phyloP scores from a whole-genome alignment of 2,329 filamentous ascomycete species.

The Nectriaceae sp. region DNA sequence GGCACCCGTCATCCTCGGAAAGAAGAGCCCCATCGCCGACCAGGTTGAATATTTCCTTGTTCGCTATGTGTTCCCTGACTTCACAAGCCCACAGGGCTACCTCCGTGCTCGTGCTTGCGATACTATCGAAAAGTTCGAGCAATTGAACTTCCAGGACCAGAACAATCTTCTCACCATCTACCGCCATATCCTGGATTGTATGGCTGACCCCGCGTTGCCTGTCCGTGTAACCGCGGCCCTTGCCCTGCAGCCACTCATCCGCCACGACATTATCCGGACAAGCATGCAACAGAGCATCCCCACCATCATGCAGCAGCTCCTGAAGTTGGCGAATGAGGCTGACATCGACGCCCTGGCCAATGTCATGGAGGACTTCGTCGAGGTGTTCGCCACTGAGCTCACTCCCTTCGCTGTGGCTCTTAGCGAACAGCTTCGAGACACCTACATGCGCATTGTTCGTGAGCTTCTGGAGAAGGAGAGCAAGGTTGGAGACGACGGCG shows the following conservation, averaged over 20 bases:
- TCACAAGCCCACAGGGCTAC: constrained; percentile 88
- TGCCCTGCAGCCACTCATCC: constrained; percentile 90
- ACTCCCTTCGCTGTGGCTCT: constrained; percentile 96
- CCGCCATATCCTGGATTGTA: constrained; percentile 92
- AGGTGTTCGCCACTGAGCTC: constrained; percentile 95
- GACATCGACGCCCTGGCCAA: constrained; percentile 97
- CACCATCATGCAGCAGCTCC: constrained; percentile 97
- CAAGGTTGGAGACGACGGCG: constrained; percentile 73
- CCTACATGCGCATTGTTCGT: constrained; percentile 89
- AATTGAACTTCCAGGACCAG: constrained; percentile 93
- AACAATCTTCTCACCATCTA: constrained; percentile 97
- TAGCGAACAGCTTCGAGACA: constrained; percentile 93
- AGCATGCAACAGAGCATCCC: constrained; percentile 98
- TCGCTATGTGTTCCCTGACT: constrained; percentile 97
- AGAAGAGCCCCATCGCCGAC: constrained; percentile 97
- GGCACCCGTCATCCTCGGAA: constrained; percentile 89
- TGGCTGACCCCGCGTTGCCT: constrained; percentile 91
- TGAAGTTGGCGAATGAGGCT: constrained; percentile 96
- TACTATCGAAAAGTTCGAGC: constrained; percentile 96
- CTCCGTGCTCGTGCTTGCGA: constrained; percentile 94
- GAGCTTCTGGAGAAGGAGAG: constrained; percentile 89
- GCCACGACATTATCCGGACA: constrained; percentile 89
- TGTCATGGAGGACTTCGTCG: constrained; percentile 99
- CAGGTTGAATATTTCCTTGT: constrained; percentile 99
- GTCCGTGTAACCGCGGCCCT: constrained; percentile 93